Evolutionary conservation across 805 yeast genomes (phyloP).

Genomic region (Barnettozyma salicaria): DNA sequence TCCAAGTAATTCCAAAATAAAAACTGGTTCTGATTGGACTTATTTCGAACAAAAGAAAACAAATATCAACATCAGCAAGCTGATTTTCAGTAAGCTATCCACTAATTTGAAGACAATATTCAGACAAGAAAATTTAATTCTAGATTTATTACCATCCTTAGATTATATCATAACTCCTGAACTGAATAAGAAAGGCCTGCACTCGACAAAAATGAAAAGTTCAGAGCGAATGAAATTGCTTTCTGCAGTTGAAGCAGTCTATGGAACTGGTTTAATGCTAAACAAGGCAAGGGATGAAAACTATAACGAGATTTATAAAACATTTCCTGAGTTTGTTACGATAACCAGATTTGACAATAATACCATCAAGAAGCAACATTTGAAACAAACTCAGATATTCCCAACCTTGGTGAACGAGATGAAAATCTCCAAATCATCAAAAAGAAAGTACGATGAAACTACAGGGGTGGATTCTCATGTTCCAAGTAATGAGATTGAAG

Average conservation of each 20-base stretch:
- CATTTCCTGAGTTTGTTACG: constrained; percentile 21
- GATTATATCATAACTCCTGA: constrained; percentile 28
- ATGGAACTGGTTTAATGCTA: constrained; percentile 36
- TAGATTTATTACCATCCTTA: constrained; percentile 33
- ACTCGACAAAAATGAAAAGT: constrained; percentile 18
- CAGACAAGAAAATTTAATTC: constrained; percentile 13
- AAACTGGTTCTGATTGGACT: constrained; percentile 28
- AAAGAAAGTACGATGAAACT: constrained; percentile 24
- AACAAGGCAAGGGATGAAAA: constrained; percentile 30
- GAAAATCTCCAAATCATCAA: constrained; percentile 28
- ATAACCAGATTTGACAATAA: constrained; percentile 20
- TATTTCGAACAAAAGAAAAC: constrained; percentile 19
- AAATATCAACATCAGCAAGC: constrained; percentile 12
- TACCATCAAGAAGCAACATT: constrained; percentile 16
- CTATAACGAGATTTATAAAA: constrained; percentile 23
- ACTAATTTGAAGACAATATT: constrained; percentile 14
- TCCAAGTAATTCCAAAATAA: constrained; percentile 35
- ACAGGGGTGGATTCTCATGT: constrained; percentile 19
- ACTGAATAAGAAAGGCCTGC: constrained; percentile 18
- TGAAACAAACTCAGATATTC: constrained; percentile 20
- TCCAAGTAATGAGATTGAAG: constrained; percentile 17
- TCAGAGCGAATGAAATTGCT: constrained; percentile 26
- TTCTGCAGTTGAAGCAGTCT: constrained; percentile 33
- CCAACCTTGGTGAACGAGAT: constrained; percentile 23
- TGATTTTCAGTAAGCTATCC: constrained; percentile 11